Evolutionary conservation across 306 rosid species (phyloP).

Genomic region (Albizia julibrissin): DNA sequence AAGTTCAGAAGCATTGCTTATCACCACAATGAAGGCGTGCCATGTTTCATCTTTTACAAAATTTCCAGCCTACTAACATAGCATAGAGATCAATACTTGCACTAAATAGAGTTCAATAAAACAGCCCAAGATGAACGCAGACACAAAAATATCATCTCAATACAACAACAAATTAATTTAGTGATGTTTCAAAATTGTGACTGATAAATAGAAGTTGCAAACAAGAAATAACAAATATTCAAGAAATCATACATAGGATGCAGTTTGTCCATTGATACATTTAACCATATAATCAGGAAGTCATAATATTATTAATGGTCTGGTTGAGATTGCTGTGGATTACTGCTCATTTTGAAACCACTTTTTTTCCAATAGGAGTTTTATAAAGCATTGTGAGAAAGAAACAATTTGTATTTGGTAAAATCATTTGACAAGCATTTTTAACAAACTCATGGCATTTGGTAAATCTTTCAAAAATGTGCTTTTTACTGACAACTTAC

Average conservation of each 20-base stretch:
- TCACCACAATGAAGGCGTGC: slow-evolving; percentile 85
- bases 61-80: slow-evolving; percentile 99
- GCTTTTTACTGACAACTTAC: background rate
- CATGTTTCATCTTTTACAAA: slow-evolving; percentile 97
- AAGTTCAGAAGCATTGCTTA: slow-evolving; percentile 95
- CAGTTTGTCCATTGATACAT: slow-evolving; percentile 24
- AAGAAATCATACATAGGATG: slow-evolving; percentile 11
- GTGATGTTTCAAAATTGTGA: slow-evolving; percentile 15
- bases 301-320: slow-evolving; percentile 1
- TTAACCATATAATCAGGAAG: slow-evolving; percentile 1
- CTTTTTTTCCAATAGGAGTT: background rate
- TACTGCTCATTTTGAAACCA: background rate
- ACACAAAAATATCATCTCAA: slow-evolving; percentile 23
- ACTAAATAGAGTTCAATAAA: slow-evolving; percentile 21
- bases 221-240: slow-evolving; percentile 14
- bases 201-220: slow-evolving; percentile 14
- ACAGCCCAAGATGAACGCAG: slow-evolving; percentile 17
- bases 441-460: background rate
- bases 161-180: slow-evolving; percentile 22
- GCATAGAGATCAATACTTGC: slow-evolving; percentile 61
- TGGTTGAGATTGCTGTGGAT: background rate
- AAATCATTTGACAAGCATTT: background rate
- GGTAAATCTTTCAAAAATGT: background rate
- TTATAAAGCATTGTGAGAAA: background rate
- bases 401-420: background rate